Evolutionary conservation across 2,329 filamentous ascomycete genomes (phyloP).

Genomic region (Sporothrix protearum): DNA sequence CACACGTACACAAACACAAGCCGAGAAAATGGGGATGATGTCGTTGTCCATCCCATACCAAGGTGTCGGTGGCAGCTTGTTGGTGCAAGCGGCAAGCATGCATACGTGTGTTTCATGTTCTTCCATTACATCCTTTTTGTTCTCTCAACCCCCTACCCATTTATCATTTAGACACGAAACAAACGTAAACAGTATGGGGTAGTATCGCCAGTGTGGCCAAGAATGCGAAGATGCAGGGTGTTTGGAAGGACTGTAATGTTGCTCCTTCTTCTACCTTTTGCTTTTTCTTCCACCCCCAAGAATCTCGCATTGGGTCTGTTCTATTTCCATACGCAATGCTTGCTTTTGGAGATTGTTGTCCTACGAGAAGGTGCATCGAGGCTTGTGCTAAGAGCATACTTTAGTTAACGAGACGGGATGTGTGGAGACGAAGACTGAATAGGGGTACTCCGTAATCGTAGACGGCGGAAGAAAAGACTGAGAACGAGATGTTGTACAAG

Average conservation of each 20-base stretch:
- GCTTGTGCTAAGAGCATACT: background rate
- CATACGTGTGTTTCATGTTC: slow-evolving; percentile 8
- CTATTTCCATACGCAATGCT: background rate
- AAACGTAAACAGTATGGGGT: background rate
- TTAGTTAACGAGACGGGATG: background rate
- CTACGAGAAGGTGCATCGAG: background rate
- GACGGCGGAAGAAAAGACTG: background rate
- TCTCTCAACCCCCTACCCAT: background rate
- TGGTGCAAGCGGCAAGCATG: too few species aligned
- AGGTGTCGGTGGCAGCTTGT: background rate
- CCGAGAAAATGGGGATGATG: background rate
- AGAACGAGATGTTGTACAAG: too few species aligned
- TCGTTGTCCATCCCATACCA: background rate
- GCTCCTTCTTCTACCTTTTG: background rate
- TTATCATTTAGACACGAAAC: slow-evolving; percentile 11
- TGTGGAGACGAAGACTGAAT: background rate
- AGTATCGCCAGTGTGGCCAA: background rate
- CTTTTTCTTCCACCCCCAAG: background rate
- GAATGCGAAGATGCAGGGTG: background rate
- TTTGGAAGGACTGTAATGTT: background rate
- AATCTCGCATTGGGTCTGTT: background rate
- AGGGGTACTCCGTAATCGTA: too few species aligned
- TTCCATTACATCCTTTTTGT: background rate
- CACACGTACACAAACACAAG: background rate
- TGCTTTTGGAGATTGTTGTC: background rate